A percentile compares a stretch with the other conserved stretches of the same genome.
Evolutionary conservation across 768 basidiomycete genomes (phyloP).

Genomic region (Termitomyces sp.): DNA sequence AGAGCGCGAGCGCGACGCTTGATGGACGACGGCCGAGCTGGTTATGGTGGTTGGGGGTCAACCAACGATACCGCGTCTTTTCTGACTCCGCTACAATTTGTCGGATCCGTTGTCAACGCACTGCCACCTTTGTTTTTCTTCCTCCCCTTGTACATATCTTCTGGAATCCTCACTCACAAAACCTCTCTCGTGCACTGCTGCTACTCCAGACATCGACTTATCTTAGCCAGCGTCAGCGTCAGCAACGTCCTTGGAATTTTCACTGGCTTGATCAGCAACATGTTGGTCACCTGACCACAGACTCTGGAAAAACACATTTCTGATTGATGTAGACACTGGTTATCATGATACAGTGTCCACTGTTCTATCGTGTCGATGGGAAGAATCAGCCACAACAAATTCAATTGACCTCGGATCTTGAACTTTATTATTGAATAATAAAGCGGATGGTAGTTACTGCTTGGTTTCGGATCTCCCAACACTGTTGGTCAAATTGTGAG

Average conservation of each 20-base stretch:
- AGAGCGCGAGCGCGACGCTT: conserved; percentile 24
- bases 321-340: background rate
- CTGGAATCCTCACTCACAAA: background rate
- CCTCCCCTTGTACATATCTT: background rate
- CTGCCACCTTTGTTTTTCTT: conserved; percentile 5
- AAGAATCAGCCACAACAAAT: too few species aligned
- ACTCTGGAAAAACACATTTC: background rate
- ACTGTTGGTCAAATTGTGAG: too few species aligned
- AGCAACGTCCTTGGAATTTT: background rate
- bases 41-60: conserved; percentile 44
- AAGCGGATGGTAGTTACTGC: too few species aligned
- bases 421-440: too few species aligned
- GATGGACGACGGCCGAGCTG: conserved; percentile 23
- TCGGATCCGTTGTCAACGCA: conserved; percentile 27
- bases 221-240: background rate
- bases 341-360: background rate
- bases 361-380: too few species aligned
- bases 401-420: background rate
- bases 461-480: too few species aligned
- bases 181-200: too few species aligned
- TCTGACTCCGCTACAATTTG: conserved; percentile 44
- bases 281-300: background rate
- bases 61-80: conserved; percentile 38
- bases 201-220: background rate
- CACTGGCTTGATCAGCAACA: background rate